phyloP scores from a whole-genome alignment of 495 filamentous ascomycete species.

The Podospora pseudoanserina region DNA sequence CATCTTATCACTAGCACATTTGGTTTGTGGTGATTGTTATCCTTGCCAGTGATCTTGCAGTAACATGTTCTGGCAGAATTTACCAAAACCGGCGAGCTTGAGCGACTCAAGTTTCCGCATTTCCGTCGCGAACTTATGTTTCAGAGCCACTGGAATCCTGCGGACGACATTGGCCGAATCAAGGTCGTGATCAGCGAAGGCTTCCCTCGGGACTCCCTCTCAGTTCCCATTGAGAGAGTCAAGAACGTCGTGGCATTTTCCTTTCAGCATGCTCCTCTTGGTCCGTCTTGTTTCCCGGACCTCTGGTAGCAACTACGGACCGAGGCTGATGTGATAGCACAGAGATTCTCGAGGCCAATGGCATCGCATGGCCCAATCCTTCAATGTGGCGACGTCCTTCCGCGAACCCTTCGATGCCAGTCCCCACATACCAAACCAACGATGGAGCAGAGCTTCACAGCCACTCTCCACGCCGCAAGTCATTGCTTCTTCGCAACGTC shows the following conservation, averaged over 20 bases:
- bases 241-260: constrained; percentile 75
- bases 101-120: constrained; percentile 64
- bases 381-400: constrained; percentile 62
- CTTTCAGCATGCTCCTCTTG: constrained; percentile 80
- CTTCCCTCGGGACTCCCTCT: constrained; percentile 49
- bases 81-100: constrained; percentile 59
- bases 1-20: constrained; percentile 49
- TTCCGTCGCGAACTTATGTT: constrained; percentile 70
- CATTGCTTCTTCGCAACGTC: constrained; percentile 12
- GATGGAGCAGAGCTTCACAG: constrained; percentile 41
- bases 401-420: constrained; percentile 33
- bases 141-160: constrained; percentile 69
- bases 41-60: not conserved
- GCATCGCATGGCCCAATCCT: constrained; percentile 80
- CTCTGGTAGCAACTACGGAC: not conserved
- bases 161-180: constrained; percentile 67
- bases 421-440: constrained; percentile 39
- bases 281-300: constrained; percentile 45
- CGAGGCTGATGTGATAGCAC: constrained; percentile 4
- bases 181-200: constrained; percentile 78
- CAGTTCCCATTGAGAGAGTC: constrained; percentile 61
- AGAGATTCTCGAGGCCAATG: constrained; percentile 70
- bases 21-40: constrained; percentile 29
- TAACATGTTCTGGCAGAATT: constrained; percentile 44
- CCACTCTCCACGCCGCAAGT: constrained; percentile 40